Evolutionary conservation across 345 rosid species (phyloP).

Genomic region (Bruguiera sexangula): DNA sequence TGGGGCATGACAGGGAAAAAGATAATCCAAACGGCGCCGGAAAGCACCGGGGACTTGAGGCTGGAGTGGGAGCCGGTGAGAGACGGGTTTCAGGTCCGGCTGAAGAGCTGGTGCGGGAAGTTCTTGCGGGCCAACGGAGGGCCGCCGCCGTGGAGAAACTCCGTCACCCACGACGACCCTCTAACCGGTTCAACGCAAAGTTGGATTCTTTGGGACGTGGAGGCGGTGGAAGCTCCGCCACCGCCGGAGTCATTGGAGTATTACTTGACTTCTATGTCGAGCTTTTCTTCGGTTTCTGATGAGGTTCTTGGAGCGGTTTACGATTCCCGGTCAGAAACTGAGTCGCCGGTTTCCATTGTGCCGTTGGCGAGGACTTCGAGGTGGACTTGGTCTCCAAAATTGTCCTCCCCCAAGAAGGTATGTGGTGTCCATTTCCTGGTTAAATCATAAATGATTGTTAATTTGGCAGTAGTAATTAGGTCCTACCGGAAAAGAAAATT

Average conservation of each 20-base stretch:
- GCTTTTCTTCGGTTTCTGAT: slow-evolving; percentile 42
- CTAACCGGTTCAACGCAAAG: slow-evolving; percentile 46
- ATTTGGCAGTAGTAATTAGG: too few relatives aligned
- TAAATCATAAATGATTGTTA: too few relatives aligned
- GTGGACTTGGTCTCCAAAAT: slow-evolving; percentile 43
- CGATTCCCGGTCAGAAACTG: slow-evolving; percentile 17
- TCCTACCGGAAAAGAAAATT: too few relatives aligned
- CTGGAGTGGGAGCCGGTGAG: slow-evolving; percentile 37
- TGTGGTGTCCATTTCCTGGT: too few relatives aligned
- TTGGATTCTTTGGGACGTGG: slow-evolving; percentile 88
- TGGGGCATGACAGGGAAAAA: slow-evolving; percentile 86
- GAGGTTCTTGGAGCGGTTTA: slow-evolving; percentile 35
- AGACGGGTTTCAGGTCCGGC: slow-evolving; percentile 64
- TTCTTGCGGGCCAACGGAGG: slow-evolving; percentile 82
- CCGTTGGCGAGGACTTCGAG: slow-evolving; percentile 37
- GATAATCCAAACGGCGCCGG: slow-evolving; percentile 46
- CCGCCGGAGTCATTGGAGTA: slow-evolving; percentile 42
- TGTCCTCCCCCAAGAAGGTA: slow-evolving; percentile 45
- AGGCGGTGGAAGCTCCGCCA: slow-evolving; percentile 29
- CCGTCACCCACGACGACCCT: slow-evolving; percentile 84
- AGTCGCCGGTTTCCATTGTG: neutral
- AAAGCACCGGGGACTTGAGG: neutral
- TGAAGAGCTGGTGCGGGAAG: slow-evolving; percentile 68
- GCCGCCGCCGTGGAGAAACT: slow-evolving; percentile 87
- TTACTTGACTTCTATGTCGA: slow-evolving; percentile 56